phyloP scores from a whole-genome alignment of 2,329 filamentous ascomycete genomes.

The Ophiosphaerella korrae region DNA sequence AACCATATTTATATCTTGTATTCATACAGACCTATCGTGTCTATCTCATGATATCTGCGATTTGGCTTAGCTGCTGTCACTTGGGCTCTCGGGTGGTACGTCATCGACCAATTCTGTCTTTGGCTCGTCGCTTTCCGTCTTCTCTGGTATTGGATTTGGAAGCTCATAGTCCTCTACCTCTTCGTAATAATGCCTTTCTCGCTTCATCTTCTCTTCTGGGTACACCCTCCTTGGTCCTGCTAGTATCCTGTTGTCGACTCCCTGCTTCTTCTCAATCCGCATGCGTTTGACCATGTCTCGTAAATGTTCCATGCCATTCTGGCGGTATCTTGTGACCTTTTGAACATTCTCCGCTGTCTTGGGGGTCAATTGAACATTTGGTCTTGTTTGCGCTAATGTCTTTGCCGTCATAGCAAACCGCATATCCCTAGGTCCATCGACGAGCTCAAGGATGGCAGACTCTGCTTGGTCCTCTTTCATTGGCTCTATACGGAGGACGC shows the following conservation, averaged over 20 bases:
- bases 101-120: not conserved
- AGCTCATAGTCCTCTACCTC: constrained; percentile 26
- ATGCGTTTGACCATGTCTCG: constrained; percentile 61
- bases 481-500: constrained; percentile 89
- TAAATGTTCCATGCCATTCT: constrained; percentile 69
- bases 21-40: constrained; percentile 44
- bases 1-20: not conserved
- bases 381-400: constrained; percentile 69
- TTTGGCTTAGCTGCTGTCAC: constrained; percentile 45
- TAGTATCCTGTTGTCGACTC: constrained; percentile 32
- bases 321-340: constrained; percentile 81
- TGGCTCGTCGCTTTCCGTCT: constrained; percentile 2
- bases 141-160: constrained; percentile 25
- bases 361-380: constrained; percentile 65
- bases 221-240: constrained; percentile 40
- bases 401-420: constrained; percentile 93
- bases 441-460: constrained; percentile 89
- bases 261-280: constrained; percentile 29
- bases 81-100: constrained; percentile 31
- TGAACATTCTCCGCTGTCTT: constrained; percentile 77
- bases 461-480: constrained; percentile 85
- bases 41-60: constrained; percentile 46
- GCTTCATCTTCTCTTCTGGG: constrained; percentile 30
- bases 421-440: constrained; percentile 92
- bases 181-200: constrained; percentile 37